Conservation (phyloP, 1,284 basidiomycete genomes). For the Tilletia setariae region DNA sequence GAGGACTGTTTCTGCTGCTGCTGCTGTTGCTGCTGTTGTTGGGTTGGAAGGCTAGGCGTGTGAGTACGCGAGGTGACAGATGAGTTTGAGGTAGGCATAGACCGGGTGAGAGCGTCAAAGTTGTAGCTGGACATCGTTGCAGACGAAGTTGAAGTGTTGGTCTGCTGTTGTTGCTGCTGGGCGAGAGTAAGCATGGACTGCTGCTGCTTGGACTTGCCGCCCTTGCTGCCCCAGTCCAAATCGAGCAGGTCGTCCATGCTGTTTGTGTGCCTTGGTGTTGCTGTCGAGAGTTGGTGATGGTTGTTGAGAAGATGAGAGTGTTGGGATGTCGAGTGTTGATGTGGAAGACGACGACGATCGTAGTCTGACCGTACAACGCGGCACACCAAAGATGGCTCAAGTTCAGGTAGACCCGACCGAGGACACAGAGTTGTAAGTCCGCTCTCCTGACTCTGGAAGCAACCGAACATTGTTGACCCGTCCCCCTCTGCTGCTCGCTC, state of each 20-base stretch:
- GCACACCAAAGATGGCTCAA: not conserved
- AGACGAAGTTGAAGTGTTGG: not conserved
- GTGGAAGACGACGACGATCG: not conserved
- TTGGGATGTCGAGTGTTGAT: not conserved
- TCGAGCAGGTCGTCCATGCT: slow-evolving; percentile 52
- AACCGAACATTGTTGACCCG: not conserved
- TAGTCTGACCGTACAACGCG: not conserved
- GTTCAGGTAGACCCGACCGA: not conserved
- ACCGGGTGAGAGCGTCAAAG: slow-evolving; percentile 36
- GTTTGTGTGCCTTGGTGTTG: not conserved
- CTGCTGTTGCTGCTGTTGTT: not conserved
- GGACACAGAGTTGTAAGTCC: not conserved
- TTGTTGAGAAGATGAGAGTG: slow-evolving; percentile 3
- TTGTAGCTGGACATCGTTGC: slow-evolving; percentile 26
- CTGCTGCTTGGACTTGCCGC: slow-evolving; percentile 16
- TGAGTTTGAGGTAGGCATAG: slow-evolving; percentile 23
- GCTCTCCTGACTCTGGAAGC: not conserved
- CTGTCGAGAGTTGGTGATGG: not conserved
- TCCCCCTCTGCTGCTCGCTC: not conserved
- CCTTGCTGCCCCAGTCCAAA: slow-evolving; percentile 37
- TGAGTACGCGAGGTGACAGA: slow-evolving; percentile 4
- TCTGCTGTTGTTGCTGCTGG: slow-evolving; percentile 8
- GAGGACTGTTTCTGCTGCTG: not conserved
- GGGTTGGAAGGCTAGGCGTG: not conserved
- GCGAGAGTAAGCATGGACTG: slow-evolving; percentile 11